Percentiles rank a stretch among this genome's conserved stretches.
phyloP scores from a whole-genome alignment of 2,329 filamentous ascomycete genomes.

The Elsinoe perseae region DNA sequence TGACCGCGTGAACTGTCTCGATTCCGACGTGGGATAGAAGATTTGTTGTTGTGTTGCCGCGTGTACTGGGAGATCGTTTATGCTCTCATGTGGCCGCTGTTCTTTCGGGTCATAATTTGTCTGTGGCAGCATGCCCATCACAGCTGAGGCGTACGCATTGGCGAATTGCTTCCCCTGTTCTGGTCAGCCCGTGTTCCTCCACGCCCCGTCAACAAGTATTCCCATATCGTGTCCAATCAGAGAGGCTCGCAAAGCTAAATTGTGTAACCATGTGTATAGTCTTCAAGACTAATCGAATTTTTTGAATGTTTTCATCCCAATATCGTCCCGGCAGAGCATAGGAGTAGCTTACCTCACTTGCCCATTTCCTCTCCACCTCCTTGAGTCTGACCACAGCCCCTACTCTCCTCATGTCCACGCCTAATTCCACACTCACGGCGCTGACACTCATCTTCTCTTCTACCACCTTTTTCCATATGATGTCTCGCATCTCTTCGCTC shows the following conservation, averaged over 20 bases:
- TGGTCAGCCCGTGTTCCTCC: background rate
- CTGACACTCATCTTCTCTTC: slow-evolving; percentile 61
- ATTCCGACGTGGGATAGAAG: slow-evolving; percentile 58
- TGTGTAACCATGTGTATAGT: slow-evolving; percentile 83
- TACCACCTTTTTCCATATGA: slow-evolving; percentile 64
- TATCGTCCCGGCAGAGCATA: slow-evolving; percentile 18
- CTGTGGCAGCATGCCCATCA: slow-evolving; percentile 71
- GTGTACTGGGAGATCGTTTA: slow-evolving; percentile 57
- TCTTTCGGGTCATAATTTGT: slow-evolving; percentile 42
- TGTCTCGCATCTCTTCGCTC: slow-evolving; percentile 62
- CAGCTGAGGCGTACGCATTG: slow-evolving; percentile 64
- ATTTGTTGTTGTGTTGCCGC: slow-evolving; percentile 47
- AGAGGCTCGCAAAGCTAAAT: slow-evolving; percentile 65
- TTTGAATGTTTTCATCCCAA: slow-evolving; percentile 63
- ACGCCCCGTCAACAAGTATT: background rate
- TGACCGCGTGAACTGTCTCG: slow-evolving; percentile 56
- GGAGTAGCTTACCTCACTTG: slow-evolving; percentile 57
- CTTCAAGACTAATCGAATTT: slow-evolving; percentile 99
- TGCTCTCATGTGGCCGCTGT: slow-evolving; percentile 45
- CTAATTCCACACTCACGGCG: slow-evolving; percentile 66
- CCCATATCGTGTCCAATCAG: slow-evolving; percentile 45
- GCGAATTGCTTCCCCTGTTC: slow-evolving; percentile 68
- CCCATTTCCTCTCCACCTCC: slow-evolving; percentile 74
- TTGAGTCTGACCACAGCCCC: slow-evolving; percentile 80
- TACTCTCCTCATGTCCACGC: slow-evolving; percentile 74